Evolutionary conservation across 1,284 basidiomycete species (phyloP).

Genomic region (Boletus semigastroideus): DNA sequence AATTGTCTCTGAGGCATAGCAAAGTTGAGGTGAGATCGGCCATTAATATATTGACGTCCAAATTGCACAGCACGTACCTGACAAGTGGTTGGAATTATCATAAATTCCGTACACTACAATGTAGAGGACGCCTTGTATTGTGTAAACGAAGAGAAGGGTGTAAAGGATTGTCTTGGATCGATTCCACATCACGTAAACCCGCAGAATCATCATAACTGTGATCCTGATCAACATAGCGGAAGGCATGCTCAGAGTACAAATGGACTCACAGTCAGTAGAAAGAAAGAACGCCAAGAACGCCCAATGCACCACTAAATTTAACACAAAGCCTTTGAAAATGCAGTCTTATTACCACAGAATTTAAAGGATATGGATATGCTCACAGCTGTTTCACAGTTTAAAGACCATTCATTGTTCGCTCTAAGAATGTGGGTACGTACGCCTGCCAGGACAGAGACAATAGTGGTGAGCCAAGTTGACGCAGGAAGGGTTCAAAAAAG

Average conservation of each 20-base stretch:
- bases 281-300: too few species aligned
- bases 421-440: too few species aligned
- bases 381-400: too few species aligned
- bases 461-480: too few species aligned
- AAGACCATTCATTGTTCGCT: too few species aligned
- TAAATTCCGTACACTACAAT: background rate
- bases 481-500: too few species aligned
- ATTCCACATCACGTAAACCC: slow-evolving; percentile 17
- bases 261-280: too few species aligned
- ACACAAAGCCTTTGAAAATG: too few species aligned
- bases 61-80: background rate
- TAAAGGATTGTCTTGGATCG: slow-evolving; percentile 10
- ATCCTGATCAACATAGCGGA: background rate
- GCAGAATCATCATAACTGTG: slow-evolving; percentile 22
- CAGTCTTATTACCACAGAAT: too few species aligned
- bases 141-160: background rate
- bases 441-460: too few species aligned
- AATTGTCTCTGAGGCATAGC: background rate
- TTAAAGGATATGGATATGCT: too few species aligned
- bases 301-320: too few species aligned
- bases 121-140: background rate
- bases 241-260: background rate
- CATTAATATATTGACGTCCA: background rate
- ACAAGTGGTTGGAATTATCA: background rate
- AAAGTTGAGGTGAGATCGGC: background rate